Evolutionary conservation across 495 filamentous ascomycete species (phyloP).

Genomic region (Xylaria flabelliformis): DNA sequence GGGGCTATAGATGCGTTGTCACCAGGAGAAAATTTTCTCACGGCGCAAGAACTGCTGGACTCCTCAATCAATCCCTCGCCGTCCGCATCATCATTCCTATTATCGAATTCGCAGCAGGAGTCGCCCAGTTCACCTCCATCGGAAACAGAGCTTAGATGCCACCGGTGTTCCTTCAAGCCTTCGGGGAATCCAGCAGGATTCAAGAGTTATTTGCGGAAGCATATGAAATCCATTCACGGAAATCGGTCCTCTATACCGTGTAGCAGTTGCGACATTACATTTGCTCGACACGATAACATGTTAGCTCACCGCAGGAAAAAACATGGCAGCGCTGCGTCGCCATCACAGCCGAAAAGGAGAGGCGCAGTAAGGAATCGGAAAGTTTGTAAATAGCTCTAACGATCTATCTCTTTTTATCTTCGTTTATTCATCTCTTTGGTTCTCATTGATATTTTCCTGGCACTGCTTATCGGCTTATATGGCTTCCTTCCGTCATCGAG

Average conservation of each 20-base stretch:
- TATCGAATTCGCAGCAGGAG: neutral
- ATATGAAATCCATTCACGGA: neutral
- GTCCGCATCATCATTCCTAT: neutral
- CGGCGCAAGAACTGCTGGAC: neutral
- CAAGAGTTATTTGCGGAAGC: constrained; percentile 13
- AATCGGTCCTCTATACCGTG: neutral
- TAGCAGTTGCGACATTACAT: neutral
- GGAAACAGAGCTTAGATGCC: neutral
- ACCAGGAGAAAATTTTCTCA: neutral
- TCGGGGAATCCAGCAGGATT: neutral
- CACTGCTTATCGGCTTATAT: neutral
- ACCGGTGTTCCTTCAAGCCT: neutral
- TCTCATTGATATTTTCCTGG: neutral
- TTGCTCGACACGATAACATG: constrained; percentile 17
- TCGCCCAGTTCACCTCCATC: neutral
- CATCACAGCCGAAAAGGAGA: neutral
- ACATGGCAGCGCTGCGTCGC: neutral
- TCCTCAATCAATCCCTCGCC: neutral
- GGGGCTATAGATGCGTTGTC: neutral
- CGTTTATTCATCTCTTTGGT: neutral
- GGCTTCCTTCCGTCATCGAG: neutral
- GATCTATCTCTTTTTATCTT: neutral
- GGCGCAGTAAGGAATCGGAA: neutral
- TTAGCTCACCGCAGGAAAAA: neutral
- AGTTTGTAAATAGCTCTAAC: neutral